These are phyloP conservation scores for Podospora australis DNA, from an alignment of 495 filamentous ascomycete genomes.

Conservation along the genomic window DNA sequence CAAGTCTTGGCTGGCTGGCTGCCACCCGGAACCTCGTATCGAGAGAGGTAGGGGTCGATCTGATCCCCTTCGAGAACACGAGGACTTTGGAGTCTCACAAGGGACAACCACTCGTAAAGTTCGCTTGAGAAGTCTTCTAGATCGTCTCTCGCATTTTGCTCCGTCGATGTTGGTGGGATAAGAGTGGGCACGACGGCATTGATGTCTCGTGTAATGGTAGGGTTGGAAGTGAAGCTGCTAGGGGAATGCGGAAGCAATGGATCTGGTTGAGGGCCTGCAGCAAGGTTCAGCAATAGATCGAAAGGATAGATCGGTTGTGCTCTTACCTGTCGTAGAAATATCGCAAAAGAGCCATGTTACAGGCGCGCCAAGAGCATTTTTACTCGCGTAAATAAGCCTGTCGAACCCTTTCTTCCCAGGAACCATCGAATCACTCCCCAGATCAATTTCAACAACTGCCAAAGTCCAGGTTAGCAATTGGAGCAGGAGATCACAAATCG, in stretches of 20 bases:
- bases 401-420: slow-evolving; percentile 91
- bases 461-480: background rate
- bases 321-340: slow-evolving; percentile 37
- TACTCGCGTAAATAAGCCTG: slow-evolving; percentile 74
- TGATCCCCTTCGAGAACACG: slow-evolving; percentile 58
- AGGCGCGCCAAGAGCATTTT: slow-evolving; percentile 67
- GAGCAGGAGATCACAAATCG: background rate
- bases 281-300: too few relatives aligned
- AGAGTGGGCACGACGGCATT: slow-evolving; percentile 45
- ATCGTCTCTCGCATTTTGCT: slow-evolving; percentile 32
- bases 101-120: slow-evolving; percentile 77
- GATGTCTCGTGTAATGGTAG: slow-evolving; percentile 25
- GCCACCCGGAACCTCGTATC: slow-evolving; percentile 62
- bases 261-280: slow-evolving; percentile 35
- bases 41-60: slow-evolving; percentile 73
- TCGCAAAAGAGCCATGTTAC: slow-evolving; percentile 80
- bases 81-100: slow-evolving; percentile 66
- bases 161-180: slow-evolving; percentile 31
- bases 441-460: slow-evolving; percentile 72
- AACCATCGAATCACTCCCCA: slow-evolving; percentile 73
- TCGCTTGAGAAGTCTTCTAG: slow-evolving; percentile 57
- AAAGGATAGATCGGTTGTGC: background rate
- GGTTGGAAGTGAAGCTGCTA: slow-evolving; percentile 35
- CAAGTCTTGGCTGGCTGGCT: slow-evolving; percentile 31
- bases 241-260: slow-evolving; percentile 53